A percentile compares a stretch with the other conserved stretches of the same genome.
These are phyloP conservation scores for Acacia confusa DNA, from an alignment of 306 rosid species.

Conservation along the genomic window DNA sequence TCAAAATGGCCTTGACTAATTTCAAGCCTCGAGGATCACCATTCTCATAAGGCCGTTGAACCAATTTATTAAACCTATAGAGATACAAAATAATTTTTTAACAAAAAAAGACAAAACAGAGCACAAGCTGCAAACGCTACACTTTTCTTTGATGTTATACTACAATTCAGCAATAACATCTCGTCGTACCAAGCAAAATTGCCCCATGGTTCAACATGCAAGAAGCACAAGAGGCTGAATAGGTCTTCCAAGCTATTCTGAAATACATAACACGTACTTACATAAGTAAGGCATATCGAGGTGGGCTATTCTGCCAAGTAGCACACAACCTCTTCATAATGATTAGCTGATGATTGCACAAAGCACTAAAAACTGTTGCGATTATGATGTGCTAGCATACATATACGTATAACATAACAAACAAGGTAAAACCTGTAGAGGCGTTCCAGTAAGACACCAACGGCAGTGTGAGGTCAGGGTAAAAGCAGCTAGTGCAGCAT, in stretches of 20 bases:
- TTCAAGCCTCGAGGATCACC: conserved; percentile 15
- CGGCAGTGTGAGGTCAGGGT: conserved; percentile 74
- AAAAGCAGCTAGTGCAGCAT: conserved; percentile 66
- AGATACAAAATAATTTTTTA: neutral
- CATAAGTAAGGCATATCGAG: neutral
- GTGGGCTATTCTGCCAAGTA: conserved; percentile 13
- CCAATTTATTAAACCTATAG: conserved; percentile 75
- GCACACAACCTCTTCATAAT: neutral
- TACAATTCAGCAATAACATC: neutral
- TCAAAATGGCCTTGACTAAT: conserved; percentile 52
- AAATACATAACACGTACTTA: conserved; percentile 28
- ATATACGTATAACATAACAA: neutral
- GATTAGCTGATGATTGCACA: neutral
- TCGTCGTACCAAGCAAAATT: conserved; percentile 71
- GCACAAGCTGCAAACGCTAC: neutral
- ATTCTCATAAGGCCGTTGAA: conserved; percentile 64
- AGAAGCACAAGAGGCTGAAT: conserved; percentile 74
- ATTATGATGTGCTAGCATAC: neutral
- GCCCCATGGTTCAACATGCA: conserved; percentile 95
- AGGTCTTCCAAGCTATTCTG: conserved; percentile 93
- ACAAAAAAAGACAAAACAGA: neutral
- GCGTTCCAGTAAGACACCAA: conserved; percentile 93
- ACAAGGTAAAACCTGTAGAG: conserved; percentile 68
- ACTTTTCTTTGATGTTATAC: neutral
- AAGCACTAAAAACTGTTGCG: neutral